These are phyloP conservation scores for Aureobasidium subglaciale DNA, from an alignment of 2,329 filamentous ascomycete genomes.

Conservation along the genomic window DNA sequence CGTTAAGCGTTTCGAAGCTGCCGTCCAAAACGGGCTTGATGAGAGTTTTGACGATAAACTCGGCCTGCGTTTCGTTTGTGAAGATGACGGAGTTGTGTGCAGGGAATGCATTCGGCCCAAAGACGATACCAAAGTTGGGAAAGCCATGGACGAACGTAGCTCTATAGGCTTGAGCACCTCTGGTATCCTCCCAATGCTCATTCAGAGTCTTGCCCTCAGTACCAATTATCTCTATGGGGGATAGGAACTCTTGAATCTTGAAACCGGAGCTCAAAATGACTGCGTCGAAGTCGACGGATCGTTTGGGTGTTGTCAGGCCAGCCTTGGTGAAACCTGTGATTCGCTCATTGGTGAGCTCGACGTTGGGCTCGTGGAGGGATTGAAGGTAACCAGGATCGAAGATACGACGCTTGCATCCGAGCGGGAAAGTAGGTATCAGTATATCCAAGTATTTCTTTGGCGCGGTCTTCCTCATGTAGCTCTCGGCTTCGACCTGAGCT, in stretches of 20 bases:
- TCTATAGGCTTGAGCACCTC: slow-evolving; percentile 57
- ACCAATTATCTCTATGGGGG: slow-evolving; percentile 29
- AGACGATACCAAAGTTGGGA: slow-evolving; percentile 22
- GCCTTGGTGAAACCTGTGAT: slow-evolving; percentile 21
- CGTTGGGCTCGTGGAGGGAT: slow-evolving; percentile 19
- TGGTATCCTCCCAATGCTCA: slow-evolving; percentile 46
- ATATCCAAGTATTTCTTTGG: slow-evolving; percentile 22
- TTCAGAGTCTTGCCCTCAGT: slow-evolving; percentile 19
- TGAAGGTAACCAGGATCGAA: slow-evolving; percentile 27
- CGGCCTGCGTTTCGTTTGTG: slow-evolving; percentile 16
- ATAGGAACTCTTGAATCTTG: slow-evolving; percentile 30
- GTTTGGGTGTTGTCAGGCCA: slow-evolving; percentile 20
- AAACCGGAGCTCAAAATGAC: slow-evolving; percentile 33
- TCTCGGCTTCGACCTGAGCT: slow-evolving; percentile 17
- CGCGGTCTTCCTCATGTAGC: slow-evolving; percentile 21
- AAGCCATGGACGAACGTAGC: slow-evolving; percentile 45
- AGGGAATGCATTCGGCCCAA: slow-evolving; percentile 27
- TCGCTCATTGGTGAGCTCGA: slow-evolving; percentile 21
- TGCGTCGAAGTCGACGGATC: slow-evolving; percentile 23
- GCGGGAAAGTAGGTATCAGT: slow-evolving; percentile 20
- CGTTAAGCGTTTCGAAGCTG: slow-evolving; percentile 29
- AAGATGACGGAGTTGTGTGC: slow-evolving; percentile 22
- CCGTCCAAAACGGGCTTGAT: slow-evolving; percentile 30
- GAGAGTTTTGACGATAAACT: slow-evolving; percentile 25
- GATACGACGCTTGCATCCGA: slow-evolving; percentile 29